Base-by-base conservation (phyloP, 148 eudicot species). In the Dianthus caryophyllus region DNA sequence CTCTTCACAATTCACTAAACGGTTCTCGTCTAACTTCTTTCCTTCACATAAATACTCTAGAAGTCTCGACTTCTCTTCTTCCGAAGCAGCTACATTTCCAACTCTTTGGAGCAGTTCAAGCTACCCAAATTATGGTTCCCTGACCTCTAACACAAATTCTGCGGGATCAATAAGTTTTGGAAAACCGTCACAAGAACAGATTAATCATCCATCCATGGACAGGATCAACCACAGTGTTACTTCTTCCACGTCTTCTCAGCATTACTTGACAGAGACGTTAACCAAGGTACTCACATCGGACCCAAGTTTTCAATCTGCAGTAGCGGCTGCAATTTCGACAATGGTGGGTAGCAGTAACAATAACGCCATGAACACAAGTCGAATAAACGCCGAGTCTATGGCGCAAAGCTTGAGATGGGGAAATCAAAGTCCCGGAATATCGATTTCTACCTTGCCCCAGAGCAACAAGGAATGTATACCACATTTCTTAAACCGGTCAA, bases 241-340 rank as follows among this genome's bases (percentile, higher is more conserved):
- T 48, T 71, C 79, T 49, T 66, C 79, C 21, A 71, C 76, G 2
- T 60, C 80, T 30, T 75, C 84, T 25, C 87, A 84, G 41, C 85
- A 86, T 61, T 61, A 76, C 65, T 76, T 89, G 61, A 84, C 89
- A 15, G 91, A 89, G 22, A 86, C 91, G 30, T 69, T 89, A 57
- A 83, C 96, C 21, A 89, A 85, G 64, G 90, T 81, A 16, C 85
- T 89, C 22, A 78, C 84, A 0, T 80, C 90, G 5, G 87, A 87
- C 69, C 92, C 96, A 0, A 87, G 84, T 63, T 85, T 85, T 50
- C 90, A 78, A 63, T 85, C 90, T 15, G 94, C 77, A 29, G 77
- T 90, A 33, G 90, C 86, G 2, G 88, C 90, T 17, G 90, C 88
- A 9, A 81, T 90, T 55, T 84, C 97, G 7, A 77, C 93, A 0